These are phyloP conservation scores for Colletotrichum viniferum DNA, from an alignment of 2,329 filamentous ascomycete genomes.

Conservation along the genomic window DNA sequence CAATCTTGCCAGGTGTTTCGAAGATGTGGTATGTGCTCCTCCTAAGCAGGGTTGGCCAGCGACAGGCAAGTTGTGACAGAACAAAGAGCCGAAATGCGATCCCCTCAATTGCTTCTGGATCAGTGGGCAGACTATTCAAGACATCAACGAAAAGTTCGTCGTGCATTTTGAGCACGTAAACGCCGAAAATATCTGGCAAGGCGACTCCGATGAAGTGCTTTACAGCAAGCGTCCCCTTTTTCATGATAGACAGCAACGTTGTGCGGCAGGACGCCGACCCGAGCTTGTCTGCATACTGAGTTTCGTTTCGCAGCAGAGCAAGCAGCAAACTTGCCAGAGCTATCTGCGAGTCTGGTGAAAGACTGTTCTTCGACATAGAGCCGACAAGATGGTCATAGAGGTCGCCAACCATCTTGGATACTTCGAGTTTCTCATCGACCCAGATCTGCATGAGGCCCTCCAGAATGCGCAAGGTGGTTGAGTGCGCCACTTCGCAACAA, in stretches of 20 bases:
- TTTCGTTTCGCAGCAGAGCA: constrained; percentile 68
- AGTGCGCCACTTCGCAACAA: constrained; percentile 75
- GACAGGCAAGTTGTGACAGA: constrained; percentile 76
- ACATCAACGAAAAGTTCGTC: constrained; percentile 86
- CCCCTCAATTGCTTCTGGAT: constrained; percentile 75
- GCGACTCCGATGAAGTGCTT: constrained; percentile 76
- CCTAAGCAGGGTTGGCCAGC: constrained; percentile 85
- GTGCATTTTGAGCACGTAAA: constrained; percentile 83
- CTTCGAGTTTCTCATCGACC: constrained; percentile 60
- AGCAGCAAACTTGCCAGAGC: constrained; percentile 72
- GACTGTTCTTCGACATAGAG: constrained; percentile 68
- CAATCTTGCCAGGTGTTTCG: constrained; percentile 80
- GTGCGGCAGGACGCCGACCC: constrained; percentile 67
- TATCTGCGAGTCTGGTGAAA: constrained; percentile 73
- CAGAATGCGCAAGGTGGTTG: constrained; percentile 71
- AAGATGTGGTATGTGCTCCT: constrained; percentile 94
- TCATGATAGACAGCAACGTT: constrained; percentile 75
- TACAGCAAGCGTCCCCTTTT: constrained; percentile 68
- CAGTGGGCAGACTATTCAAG: constrained; percentile 75
- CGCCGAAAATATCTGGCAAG: constrained; percentile 76
- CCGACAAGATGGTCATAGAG: constrained; percentile 80
- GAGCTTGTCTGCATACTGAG: constrained; percentile 67
- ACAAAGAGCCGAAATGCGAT: constrained; percentile 83
- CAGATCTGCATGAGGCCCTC: constrained; percentile 67
- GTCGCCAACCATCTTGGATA: constrained; percentile 72